These are phyloP conservation scores for Podaxis pistillaris DNA, from an alignment of 768 basidiomycete species.

Conservation along the genomic window DNA sequence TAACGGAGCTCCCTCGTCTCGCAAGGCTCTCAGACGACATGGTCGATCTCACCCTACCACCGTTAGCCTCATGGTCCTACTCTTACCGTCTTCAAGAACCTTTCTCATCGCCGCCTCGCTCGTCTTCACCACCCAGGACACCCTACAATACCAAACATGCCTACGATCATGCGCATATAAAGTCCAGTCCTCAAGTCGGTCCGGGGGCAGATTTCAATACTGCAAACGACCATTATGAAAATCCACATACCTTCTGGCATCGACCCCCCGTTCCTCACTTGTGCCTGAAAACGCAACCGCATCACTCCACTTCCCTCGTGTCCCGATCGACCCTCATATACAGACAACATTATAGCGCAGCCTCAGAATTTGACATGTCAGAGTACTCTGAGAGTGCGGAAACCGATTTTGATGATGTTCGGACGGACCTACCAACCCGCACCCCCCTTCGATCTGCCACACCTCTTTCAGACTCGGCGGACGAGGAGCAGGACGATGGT, in stretches of 20 bases:
- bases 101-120: conserved; percentile 34
- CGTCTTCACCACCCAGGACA: conserved; percentile 40
- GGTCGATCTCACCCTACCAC: conserved; percentile 19
- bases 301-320: conserved; percentile 25
- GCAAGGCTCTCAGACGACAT: conserved; percentile 20
- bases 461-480: conserved; percentile 33
- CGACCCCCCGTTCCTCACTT: conserved; percentile 17
- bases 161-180: conserved; percentile 30
- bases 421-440: conserved; percentile 26
- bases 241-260: conserved; percentile 27
- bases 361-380: conserved; percentile 34
- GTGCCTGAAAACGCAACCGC: conserved; percentile 18
- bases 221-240: conserved; percentile 24
- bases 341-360: conserved; percentile 25
- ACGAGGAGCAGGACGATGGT: conserved; percentile 29
- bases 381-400: conserved; percentile 29
- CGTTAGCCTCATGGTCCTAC: conserved; percentile 19
- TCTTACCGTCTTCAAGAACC: conserved; percentile 21
- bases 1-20: conserved; percentile 20
- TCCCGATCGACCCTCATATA: conserved; percentile 26
- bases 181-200: conserved; percentile 34
- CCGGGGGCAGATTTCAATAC: conserved; percentile 22
- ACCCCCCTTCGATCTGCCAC: conserved; percentile 24
- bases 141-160: conserved; percentile 28
- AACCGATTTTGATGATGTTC: conserved; percentile 22